Evolutionary conservation across 805 yeast species (phyloP).

Genomic region (Metschnikowia amazonensis): DNA sequence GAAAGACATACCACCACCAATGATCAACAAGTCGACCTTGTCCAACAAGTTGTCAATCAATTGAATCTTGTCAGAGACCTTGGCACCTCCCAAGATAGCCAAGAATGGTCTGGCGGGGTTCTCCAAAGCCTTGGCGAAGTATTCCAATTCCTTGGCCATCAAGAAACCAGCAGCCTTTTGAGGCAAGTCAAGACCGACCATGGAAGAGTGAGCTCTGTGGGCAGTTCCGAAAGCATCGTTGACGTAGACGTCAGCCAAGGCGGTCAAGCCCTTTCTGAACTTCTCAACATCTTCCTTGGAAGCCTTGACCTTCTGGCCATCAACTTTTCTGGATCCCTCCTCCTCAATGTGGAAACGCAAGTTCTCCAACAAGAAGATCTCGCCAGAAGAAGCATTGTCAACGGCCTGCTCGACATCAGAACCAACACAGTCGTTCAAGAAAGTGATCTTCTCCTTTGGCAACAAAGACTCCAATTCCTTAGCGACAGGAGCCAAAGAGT

Average conservation of each 20-base stretch:
- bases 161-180: constrained; percentile 99
- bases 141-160: constrained; percentile 94
- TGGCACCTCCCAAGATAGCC: constrained; percentile 99
- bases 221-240: constrained; percentile 96
- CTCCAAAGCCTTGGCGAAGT: constrained; percentile 98
- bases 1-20: constrained; percentile 99
- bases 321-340: constrained; percentile 86
- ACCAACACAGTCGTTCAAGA: constrained; percentile 92
- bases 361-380: constrained; percentile 90
- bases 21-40: constrained; percentile 90
- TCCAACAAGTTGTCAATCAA: constrained; percentile 94
- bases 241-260: constrained; percentile 94
- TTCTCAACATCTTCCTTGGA: constrained; percentile 74
- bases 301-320: constrained; percentile 94
- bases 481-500: constrained; percentile 91
- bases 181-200: constrained; percentile 95
- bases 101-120: constrained; percentile 97
- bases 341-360: constrained; percentile 97
- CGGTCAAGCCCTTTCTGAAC: constrained; percentile 87
- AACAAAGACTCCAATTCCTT: constrained; percentile 79
- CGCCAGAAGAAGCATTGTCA: constrained; percentile 68
- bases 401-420: constrained; percentile 79
- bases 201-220: constrained; percentile 99
- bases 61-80: constrained; percentile 98
- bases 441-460: constrained; percentile 58